Percentiles rank a stretch among this genome's conserved stretches.
These are phyloP conservation scores for Spongospora subterranea DNA, from an alignment of 208 protist genomes.

Conservation along the genomic window DNA sequence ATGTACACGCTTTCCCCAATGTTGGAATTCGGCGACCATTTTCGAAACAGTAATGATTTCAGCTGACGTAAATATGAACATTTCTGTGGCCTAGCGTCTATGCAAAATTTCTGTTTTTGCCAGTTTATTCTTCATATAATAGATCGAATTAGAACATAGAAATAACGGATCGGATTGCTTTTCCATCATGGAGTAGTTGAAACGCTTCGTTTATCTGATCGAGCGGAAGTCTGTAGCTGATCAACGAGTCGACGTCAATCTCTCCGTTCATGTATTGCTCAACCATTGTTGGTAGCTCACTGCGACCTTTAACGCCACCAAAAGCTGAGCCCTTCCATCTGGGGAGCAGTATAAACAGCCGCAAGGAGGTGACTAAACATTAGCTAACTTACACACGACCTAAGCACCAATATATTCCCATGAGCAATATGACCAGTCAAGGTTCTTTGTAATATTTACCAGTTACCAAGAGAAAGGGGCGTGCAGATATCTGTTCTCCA, in stretches of 20 bases:
- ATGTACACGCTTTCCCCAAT: too few relatives aligned
- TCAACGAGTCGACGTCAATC: constrained; percentile 77
- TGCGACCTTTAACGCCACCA: constrained; percentile 77
- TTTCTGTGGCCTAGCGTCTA: too few relatives aligned
- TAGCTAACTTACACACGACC: constrained; percentile 29
- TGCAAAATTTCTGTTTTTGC: too few relatives aligned
- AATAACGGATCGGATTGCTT: constrained; percentile 1
- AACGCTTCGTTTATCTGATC: constrained; percentile 45
- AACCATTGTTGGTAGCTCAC: constrained; percentile 74
- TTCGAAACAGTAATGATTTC: too few relatives aligned
- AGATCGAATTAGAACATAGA: not conserved
- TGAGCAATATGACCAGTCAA: not conserved
- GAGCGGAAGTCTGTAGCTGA: constrained; percentile 68
- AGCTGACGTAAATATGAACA: too few relatives aligned
- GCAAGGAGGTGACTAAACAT: too few relatives aligned
- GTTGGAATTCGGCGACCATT: too few relatives aligned
- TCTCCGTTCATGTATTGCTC: constrained; percentile 75
- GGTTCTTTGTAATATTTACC: constrained; percentile 70
- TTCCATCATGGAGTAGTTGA: constrained; percentile 40
- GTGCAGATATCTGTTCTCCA: constrained; percentile 77
- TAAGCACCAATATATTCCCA: not conserved
- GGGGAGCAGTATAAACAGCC: too few relatives aligned
- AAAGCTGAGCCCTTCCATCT: constrained; percentile 83
- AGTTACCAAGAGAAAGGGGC: constrained; percentile 81
- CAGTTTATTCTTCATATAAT: too few relatives aligned